phyloP scores from a whole-genome alignment of 129 eudicot genomes.

The Glebionis coronaria region DNA sequence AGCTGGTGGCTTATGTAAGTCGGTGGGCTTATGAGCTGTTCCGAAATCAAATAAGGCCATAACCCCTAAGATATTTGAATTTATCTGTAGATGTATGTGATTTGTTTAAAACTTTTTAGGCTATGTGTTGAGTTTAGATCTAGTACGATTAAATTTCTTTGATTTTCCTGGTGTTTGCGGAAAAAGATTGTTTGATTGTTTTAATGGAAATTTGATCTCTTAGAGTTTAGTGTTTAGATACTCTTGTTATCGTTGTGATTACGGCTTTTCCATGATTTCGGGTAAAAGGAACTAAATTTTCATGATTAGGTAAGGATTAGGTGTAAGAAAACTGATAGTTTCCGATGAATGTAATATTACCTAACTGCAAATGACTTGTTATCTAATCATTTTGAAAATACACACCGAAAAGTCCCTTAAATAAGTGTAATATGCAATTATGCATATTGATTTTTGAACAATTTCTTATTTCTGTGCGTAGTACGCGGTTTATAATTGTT shows the following conservation, averaged over 20 bases:
- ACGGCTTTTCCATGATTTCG: neutral
- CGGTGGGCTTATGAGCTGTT: no score
- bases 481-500: no score
- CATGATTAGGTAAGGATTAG: slow-evolving; percentile 3
- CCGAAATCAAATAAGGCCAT: no score
- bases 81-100: neutral
- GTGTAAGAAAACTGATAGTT: neutral
- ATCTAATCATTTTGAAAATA: neutral
- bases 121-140: slow-evolving; percentile 7
- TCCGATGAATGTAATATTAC: neutral
- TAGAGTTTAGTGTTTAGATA: neutral
- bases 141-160: slow-evolving; percentile 10
- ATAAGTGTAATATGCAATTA: neutral
- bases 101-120: slow-evolving; percentile 14
- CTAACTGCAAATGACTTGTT: neutral
- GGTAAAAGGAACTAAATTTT: neutral
- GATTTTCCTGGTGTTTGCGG: slow-evolving; percentile 4
- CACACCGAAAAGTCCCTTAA: no score
- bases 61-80: neutral
- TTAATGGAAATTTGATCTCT: neutral
- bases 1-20: no score
- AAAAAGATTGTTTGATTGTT: neutral
- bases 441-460: no score
- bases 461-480: no score
- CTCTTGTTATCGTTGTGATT: no score